Conservation (phyloP, 2,329 filamentous ascomycete genomes). For the Fusarium sp. region DNA sequence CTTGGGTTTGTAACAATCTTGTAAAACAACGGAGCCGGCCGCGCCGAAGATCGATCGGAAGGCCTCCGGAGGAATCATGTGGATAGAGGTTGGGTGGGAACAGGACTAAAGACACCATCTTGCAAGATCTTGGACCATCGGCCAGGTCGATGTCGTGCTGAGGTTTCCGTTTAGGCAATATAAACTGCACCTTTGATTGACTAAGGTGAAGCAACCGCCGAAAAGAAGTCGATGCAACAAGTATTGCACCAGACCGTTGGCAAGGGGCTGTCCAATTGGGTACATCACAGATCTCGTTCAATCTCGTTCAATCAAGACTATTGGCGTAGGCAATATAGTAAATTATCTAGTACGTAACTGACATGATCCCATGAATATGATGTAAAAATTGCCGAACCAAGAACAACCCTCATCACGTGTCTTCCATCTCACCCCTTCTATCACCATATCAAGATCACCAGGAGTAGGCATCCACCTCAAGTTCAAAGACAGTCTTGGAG, state of each 20-base stretch:
- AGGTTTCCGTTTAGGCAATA: not conserved
- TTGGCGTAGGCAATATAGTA: not conserved
- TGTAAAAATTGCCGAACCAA: not conserved
- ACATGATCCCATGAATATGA: not conserved
- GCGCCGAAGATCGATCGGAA: not conserved
- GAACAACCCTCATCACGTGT: not conserved
- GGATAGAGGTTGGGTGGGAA: no score
- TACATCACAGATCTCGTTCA: no score
- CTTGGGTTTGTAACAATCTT: not conserved
- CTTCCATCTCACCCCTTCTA: not conserved
- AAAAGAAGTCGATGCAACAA: fast-evolving
- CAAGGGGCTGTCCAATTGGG: not conserved
- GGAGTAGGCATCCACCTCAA: constrained; percentile 18
- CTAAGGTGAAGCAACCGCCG: not conserved
- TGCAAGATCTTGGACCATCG: no score
- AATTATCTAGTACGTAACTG: not conserved
- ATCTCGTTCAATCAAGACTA: not conserved
- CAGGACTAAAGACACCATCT: no score
- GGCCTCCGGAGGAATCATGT: not conserved
- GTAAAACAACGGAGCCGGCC: not conserved
- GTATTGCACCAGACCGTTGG: fast-evolving
- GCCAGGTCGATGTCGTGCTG: not conserved
- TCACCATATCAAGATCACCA: not conserved
- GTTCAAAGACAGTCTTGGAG: constrained; percentile 7
- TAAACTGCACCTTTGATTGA: not conserved